Conservation (phyloP, 306 rosid species). For the Parietaria judaica region DNA sequence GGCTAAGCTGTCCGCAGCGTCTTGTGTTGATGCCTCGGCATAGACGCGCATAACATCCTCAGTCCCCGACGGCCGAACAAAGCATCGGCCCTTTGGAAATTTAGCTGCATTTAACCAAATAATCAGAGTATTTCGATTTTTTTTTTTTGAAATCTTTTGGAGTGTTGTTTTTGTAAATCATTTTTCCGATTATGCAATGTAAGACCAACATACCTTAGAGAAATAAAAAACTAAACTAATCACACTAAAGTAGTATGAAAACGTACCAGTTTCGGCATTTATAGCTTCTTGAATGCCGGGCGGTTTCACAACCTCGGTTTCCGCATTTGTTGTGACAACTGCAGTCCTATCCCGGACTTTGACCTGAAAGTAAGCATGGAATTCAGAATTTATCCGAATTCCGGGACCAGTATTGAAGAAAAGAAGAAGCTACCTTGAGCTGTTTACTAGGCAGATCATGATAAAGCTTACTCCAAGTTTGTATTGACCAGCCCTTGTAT, state of each 20-base stretch:
- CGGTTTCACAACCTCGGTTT: conserved; percentile 75
- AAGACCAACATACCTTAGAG: no score
- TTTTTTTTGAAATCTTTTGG: no score
- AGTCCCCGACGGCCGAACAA: conserved; percentile 93
- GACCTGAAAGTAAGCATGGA: conserved; percentile 36
- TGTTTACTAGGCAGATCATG: conserved; percentile 88
- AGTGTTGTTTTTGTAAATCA: no score
- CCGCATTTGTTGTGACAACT: conserved; percentile 67
- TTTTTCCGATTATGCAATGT: no score
- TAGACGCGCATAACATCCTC: conserved; percentile 90
- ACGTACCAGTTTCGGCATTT: conserved; percentile 55
- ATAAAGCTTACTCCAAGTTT: conserved; percentile 75
- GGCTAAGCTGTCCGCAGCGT: conserved; percentile 69
- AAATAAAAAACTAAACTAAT: no score
- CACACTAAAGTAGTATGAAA: no score
- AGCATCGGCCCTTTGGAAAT: conserved; percentile 68
- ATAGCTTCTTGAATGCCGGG: conserved; percentile 77
- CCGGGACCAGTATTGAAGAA: no score
- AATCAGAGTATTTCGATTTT: no score
- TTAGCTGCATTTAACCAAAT: conserved; percentile 34
- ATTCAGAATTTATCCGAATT: neutral
- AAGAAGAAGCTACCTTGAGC: conserved; percentile 59
- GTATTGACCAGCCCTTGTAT: conserved; percentile 69
- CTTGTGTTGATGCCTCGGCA: conserved; percentile 72
- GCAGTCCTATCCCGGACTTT: conserved; percentile 73